Conservation (phyloP, 2,329 filamentous ascomycete genomes). For the Trichoderma sp. region DNA sequence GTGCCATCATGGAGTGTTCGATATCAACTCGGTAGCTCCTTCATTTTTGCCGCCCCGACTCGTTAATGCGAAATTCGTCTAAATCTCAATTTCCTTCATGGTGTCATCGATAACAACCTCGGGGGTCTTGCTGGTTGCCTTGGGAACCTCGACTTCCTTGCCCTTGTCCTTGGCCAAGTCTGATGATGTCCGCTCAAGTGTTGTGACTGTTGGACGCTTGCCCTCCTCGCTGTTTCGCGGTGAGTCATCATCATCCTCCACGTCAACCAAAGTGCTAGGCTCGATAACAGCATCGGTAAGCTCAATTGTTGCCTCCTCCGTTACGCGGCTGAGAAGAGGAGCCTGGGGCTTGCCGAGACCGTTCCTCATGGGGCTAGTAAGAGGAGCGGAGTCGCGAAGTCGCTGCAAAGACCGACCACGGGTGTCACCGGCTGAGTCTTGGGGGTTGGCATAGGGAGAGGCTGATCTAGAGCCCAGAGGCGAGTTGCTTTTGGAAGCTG, state of each 20-base stretch:
- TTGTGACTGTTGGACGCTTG: slow-evolving; percentile 37
- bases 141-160: slow-evolving; percentile 39
- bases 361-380: slow-evolving; percentile 65
- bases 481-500: slow-evolving; percentile 44
- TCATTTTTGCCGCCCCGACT: neutral
- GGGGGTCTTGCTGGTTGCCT: slow-evolving; percentile 47
- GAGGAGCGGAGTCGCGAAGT: slow-evolving; percentile 63
- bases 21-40: slow-evolving; percentile 10
- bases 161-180: slow-evolving; percentile 43
- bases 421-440: slow-evolving; percentile 58
- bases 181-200: slow-evolving; percentile 36
- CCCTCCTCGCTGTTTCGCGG: slow-evolving; percentile 50
- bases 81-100: slow-evolving; percentile 66
- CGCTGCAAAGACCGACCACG: slow-evolving; percentile 73
- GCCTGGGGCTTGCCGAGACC: slow-evolving; percentile 68
- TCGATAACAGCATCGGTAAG: slow-evolving; percentile 42
- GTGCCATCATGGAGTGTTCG: slow-evolving; percentile 28
- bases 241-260: slow-evolving; percentile 56
- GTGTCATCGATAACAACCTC: slow-evolving; percentile 47
- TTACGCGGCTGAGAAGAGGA: slow-evolving; percentile 72
- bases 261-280: slow-evolving; percentile 55
- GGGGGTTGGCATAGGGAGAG: slow-evolving; percentile 67
- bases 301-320: slow-evolving; percentile 61
- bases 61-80: slow-evolving; percentile 20
- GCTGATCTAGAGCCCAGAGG: slow-evolving; percentile 51